Evolutionary conservation across 768 basidiomycete species (phyloP), one percentile per base, ranked within the genome.

Genomic region (Boletus sp.): DNA sequence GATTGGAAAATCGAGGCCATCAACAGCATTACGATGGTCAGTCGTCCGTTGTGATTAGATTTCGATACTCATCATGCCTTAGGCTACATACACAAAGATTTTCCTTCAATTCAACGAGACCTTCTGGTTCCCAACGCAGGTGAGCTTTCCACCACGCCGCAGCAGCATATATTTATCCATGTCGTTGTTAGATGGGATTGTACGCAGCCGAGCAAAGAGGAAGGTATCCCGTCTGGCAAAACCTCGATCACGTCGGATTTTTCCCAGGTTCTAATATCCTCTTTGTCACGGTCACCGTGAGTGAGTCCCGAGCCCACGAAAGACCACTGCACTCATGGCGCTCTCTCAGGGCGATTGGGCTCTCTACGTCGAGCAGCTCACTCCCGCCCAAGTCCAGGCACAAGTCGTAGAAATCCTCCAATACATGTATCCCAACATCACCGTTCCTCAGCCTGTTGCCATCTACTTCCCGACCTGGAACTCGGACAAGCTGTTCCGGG

Each of bases 141-240:
- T 72, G 39, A 29, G 34, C 6, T 3, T 40, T 10, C 9, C 25
- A 9, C n/a, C 4, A 7, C 2, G 13, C 6, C 13, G 0, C 33
- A 15, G 9, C 39, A 6, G 10, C 9, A 34, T 15, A 0, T 8
- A 6, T 9, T 39, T 7, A 52, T 29, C 2, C 15, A 30, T 19
- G 9, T 19, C 6, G 13, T 15, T 7, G 27, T 17, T 48, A 70
- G 70, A 61, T 72, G 70, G 83, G 73, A 3, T 61, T 85, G 5
- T 85, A 82, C 58, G 83, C 84, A 7, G 82, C 82, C 53, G 58
- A 70, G 15, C 72, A 82, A 50, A 77, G 84, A 21, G 85, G 85
- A 4, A 73, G 74, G 32, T 87, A 83, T 67, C 82, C 84, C 0
- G 77, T 86, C 5, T 87, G 85, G 85, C 85, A 87, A 60, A 81